A percentile compares a stretch with the other conserved stretches of the same genome.
phyloP scores from a whole-genome alignment of 2,329 filamentous ascomycete species.

The Phoma sp. region DNA sequence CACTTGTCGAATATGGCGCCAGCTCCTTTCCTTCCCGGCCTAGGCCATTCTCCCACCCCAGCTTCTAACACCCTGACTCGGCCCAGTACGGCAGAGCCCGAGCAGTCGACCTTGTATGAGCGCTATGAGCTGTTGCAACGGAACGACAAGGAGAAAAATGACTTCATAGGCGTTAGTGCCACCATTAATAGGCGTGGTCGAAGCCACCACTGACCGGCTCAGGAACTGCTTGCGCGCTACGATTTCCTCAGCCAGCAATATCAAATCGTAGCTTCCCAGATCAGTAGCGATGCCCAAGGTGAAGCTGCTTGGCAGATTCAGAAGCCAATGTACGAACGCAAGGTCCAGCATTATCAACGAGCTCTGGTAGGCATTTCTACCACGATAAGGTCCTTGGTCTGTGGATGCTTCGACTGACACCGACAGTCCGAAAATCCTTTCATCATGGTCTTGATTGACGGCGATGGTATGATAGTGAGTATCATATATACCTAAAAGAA shows the following conservation, averaged over 20 bases:
- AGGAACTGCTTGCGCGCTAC: constrained; percentile 53
- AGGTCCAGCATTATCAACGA: constrained; percentile 25
- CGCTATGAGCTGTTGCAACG: constrained; percentile 42
- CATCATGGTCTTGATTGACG: constrained; percentile 62
- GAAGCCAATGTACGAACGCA: constrained; percentile 28
- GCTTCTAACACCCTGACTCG: constrained; percentile 1
- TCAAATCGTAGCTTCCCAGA: constrained; percentile 31
- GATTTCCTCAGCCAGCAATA: constrained; percentile 45
- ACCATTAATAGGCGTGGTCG: background rate
- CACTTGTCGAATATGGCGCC: constrained; percentile 21
- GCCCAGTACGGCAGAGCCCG: constrained; percentile 3
- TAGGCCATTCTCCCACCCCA: constrained; percentile 9
- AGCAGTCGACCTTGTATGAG: constrained; percentile 29
- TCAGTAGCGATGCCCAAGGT: constrained; percentile 33
- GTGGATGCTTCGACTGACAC: background rate
- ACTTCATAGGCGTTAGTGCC: constrained; percentile 40
- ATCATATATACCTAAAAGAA: background rate
- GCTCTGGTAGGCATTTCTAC: constrained; percentile 30
- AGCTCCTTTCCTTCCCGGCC: constrained; percentile 17
- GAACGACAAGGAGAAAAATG: constrained; percentile 40
- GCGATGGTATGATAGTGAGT: constrained; percentile 58
- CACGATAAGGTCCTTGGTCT: background rate
- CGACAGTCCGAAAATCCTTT: constrained; percentile 54
- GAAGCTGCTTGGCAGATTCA: constrained; percentile 27
- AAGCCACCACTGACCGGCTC: constrained; percentile 6